Evolutionary conservation across 2,329 filamentous ascomycete species (phyloP).

Genomic region (Fusarium liriodendri): DNA sequence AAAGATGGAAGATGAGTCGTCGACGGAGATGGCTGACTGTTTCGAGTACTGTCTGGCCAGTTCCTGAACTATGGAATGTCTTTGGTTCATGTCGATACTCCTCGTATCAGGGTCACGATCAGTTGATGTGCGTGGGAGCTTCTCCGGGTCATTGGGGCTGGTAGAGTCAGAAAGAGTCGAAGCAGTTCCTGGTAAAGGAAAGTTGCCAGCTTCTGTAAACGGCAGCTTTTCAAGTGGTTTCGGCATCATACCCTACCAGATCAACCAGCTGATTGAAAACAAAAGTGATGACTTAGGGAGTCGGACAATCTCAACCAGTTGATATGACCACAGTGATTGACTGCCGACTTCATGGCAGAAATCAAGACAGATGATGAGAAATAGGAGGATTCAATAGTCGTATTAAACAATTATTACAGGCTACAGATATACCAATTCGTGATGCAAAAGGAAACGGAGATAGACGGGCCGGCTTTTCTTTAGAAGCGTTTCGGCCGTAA

Average conservation of each 20-base stretch:
- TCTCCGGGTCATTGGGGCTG: neutral
- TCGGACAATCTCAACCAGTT: neutral
- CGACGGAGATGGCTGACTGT: neutral
- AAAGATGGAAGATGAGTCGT: neutral
- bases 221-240: neutral
- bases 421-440: neutral
- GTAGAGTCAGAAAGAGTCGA: neutral
- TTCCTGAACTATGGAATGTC: neutral
- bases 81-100: neutral
- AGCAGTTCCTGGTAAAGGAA: neutral
- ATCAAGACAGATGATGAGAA: no score
- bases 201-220: neutral
- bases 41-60: neutral
- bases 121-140: neutral
- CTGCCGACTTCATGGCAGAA: neutral
- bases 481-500: neutral
- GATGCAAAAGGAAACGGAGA: neutral
- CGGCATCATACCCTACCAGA: neutral
- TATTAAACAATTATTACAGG: neutral
- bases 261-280: neutral
- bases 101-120: neutral
- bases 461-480: neutral
- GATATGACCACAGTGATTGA: neutral
- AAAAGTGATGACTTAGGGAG: neutral
- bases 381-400: neutral